Percentiles rank a stretch among this genome's conserved stretches.
phyloP scores from a whole-genome alignment of 495 filamentous ascomycete genomes.

The Tirmania nivea region DNA sequence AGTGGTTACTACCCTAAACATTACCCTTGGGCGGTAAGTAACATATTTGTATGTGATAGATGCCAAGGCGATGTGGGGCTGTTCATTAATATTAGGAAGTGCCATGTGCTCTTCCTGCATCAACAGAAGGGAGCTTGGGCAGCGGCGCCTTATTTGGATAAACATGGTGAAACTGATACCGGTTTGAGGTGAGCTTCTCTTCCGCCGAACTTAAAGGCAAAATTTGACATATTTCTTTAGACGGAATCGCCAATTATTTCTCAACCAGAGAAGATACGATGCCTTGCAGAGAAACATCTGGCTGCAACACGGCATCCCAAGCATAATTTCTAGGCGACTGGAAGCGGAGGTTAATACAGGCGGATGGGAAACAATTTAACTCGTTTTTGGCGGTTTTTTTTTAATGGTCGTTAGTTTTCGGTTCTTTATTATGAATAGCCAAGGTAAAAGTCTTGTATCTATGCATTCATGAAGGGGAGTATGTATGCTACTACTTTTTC shows the following conservation, averaged over 20 bases:
- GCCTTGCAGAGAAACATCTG: slow-evolving; percentile 64
- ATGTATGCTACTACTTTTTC: too few species aligned
- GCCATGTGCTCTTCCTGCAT: slow-evolving; percentile 68
- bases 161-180: slow-evolving; percentile 79
- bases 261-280: slow-evolving; percentile 88
- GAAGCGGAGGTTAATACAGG: slow-evolving; percentile 92
- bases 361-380: slow-evolving; percentile 79
- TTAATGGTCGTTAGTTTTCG: background rate
- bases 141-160: slow-evolving; percentile 79
- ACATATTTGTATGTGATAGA: slow-evolving; percentile 23
- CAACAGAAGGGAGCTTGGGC: slow-evolving; percentile 62
- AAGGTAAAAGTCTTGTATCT: too few species aligned
- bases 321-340: slow-evolving; percentile 64
- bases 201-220: background rate
- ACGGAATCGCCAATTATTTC: slow-evolving; percentile 52
- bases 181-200: slow-evolving; percentile 44
- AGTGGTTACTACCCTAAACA: slow-evolving; percentile 19
- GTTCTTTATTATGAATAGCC: too few species aligned
- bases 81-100: slow-evolving; percentile 92
- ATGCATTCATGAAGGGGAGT: too few species aligned
- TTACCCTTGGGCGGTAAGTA: slow-evolving; percentile 2
- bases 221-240: slow-evolving; percentile 4
- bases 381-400: background rate
- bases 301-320: slow-evolving; percentile 73
- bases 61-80: slow-evolving; percentile 75